Evolutionary conservation across 352 stramenopile species (phyloP), one percentile per base, ranked within the genome.

Genomic region (Albugo candida): DNA sequence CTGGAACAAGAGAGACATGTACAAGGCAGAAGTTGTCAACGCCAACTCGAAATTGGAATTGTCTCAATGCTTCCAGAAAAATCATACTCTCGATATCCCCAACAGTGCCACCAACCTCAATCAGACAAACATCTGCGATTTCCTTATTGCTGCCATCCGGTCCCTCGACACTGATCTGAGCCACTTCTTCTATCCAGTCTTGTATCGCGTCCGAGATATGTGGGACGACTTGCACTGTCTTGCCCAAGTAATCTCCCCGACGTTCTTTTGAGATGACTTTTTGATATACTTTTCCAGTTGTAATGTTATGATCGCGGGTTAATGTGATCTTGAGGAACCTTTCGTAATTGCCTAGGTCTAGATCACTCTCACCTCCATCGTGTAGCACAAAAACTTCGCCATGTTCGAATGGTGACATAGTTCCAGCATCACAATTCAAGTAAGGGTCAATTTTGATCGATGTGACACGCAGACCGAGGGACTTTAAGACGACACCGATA

Each of bases 381-480:
- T 98, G 82, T 14, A 98, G 77, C 42, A 99, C 94, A 61, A 98
- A 99, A 17, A 96, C 87, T 56, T 98, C 92, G 35, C 92, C 93
- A 63, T 97, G 93, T 60, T 97, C 87, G 54, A 96, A 96, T 0
- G 94, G 94, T 11, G 72, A 95, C 94, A 98, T 98, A 31, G 94
- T 98, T 35, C 94, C 94, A 31, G 94, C 93, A 59, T 99, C 94
- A 45, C 89, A 95, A 70, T 98, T 98, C n/a, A 99, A 75, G 72
- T 99, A 99, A 36, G 95, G 95, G 67, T 99, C 95, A 62, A 99
- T 99, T 72, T 99, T 99, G 61, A 99, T 85, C 19, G 85, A 84
- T 37, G 94, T 98, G 39, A 98, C 93, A 51, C 79, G 70, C 52
- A 98, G 67, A 5, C 92, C 88, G 65, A 88, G 86, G 46, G 91